Evolutionary conservation across 495 filamentous ascomycete genomes (phyloP).

Genomic region (Coniosporium apollinis): DNA sequence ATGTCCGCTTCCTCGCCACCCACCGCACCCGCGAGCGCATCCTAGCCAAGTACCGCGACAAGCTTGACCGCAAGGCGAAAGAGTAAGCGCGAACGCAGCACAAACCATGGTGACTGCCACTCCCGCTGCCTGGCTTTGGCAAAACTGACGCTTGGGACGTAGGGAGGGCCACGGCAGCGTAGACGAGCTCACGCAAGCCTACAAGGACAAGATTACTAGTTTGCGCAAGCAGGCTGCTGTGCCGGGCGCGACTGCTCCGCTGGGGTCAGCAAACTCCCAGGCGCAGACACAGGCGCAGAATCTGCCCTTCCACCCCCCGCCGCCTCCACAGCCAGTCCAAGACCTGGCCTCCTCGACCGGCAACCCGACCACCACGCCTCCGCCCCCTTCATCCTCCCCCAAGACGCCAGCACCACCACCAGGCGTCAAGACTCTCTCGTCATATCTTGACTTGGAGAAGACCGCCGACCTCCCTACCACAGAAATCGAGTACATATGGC

Average conservation of each 20-base stretch:
- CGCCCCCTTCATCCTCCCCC: slow-evolving; percentile 11
- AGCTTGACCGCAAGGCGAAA: slow-evolving; percentile 71
- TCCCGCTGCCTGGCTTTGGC: background rate
- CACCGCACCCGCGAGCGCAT: slow-evolving; percentile 45
- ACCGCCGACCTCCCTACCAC: slow-evolving; percentile 50
- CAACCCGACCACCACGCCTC: slow-evolving; percentile 16
- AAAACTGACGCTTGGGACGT: background rate
- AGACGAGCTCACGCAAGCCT: slow-evolving; percentile 62
- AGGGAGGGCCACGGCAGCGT: slow-evolving; percentile 60
- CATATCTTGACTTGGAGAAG: slow-evolving; percentile 72
- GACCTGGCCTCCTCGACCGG: background rate
- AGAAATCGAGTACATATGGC: slow-evolving; percentile 82
- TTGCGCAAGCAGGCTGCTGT: slow-evolving; percentile 45
- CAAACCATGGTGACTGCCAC: background rate
- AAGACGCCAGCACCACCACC: slow-evolving; percentile 21
- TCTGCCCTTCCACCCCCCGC: slow-evolving; percentile 14
- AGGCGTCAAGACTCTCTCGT: slow-evolving; percentile 63
- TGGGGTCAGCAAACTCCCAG: slow-evolving; percentile 1
- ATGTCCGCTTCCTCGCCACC: slow-evolving; percentile 73
- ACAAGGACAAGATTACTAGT: slow-evolving; percentile 61
- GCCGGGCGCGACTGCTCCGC: slow-evolving; percentile 33
- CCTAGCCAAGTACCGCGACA: slow-evolving; percentile 69
- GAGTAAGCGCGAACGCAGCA: slow-evolving; percentile 30
- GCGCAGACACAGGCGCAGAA: slow-evolving; percentile 2
- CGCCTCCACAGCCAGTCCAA: slow-evolving; percentile 11